Base-by-base conservation (phyloP, 2,329 filamentous ascomycete genomes). In the Coniella lustricola region DNA sequence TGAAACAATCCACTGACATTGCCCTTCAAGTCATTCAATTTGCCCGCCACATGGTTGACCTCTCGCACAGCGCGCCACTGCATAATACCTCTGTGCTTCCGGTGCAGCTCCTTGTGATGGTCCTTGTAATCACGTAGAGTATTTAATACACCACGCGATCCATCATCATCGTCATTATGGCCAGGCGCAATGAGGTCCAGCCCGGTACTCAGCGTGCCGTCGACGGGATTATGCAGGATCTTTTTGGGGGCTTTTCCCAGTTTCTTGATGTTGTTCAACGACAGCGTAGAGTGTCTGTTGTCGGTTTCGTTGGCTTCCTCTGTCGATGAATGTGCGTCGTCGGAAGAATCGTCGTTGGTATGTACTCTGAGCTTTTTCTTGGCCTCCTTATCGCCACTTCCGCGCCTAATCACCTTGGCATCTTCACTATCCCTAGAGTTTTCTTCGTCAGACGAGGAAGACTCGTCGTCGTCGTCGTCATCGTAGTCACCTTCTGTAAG, bases 71-170 rank as follows among this genome's bases (percentile, higher is more conserved):
- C 69, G n/a, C 72, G 67, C 80, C 83, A 89, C 65, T 89, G 85
- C 85, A 89, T 89, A 35, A 85, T 60, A 0, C 85, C 85, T 18
- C 81, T 67, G 58, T 89, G 81, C 59, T 77, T 75, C 42, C 82
- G 69, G 62, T 87, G 82, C 54, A 85, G 65, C 52, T 77, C 72
- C 62, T 75, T 77, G 54, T 74, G 69, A 55, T 81, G 70, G 49
- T 72, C 69, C 59, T 75, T 79, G 60, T 82, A 85, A 51, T 85
- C 81, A 49, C 72, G 75, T 39, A 81, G 51, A 59, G 77, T 70
- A 37, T 75, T 73, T 9, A 70, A 64, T 33, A 68, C 60, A 34
- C 72, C 79, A 53, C 72, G 67, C 54, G 66, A 71, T 22, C 58
- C 64, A 46, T 73, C 64, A 45, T 72, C 65, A 1, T 63, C 56